Evolutionary conservation across 2,329 filamentous ascomycete genomes (phyloP).

Genomic region (Fusarium sp.): DNA sequence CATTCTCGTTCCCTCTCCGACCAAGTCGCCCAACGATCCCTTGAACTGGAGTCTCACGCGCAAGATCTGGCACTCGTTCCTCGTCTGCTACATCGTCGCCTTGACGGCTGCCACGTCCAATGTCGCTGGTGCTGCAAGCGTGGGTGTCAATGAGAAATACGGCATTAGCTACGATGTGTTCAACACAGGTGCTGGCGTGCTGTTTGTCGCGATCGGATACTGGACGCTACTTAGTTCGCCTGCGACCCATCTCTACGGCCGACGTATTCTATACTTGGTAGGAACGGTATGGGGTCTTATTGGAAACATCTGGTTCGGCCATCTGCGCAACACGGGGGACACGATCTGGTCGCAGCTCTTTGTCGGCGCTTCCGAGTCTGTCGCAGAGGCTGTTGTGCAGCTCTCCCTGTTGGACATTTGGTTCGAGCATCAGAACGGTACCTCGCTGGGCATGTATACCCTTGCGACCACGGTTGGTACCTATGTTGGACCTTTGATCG

Average conservation of each 20-base stretch:
- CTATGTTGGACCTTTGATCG: conserved; percentile 68
- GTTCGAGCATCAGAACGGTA: conserved; percentile 70
- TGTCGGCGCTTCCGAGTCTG: conserved; percentile 69
- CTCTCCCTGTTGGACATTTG: conserved; percentile 71
- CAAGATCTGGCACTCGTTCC: conserved; percentile 65
- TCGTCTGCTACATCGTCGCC: conserved; percentile 68
- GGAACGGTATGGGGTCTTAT: conserved; percentile 64
- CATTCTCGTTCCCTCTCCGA: conserved; percentile 68
- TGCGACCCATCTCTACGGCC: conserved; percentile 68
- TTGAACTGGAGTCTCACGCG: conserved; percentile 65
- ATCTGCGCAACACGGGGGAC: conserved; percentile 59
- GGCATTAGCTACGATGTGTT: conserved; percentile 66
- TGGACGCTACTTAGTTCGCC: conserved; percentile 68
- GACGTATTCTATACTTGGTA: conserved; percentile 68
- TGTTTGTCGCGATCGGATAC: conserved; percentile 70
- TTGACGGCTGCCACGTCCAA: conserved; percentile 71
- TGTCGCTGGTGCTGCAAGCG: conserved; percentile 66
- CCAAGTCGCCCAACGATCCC: conserved; percentile 66
- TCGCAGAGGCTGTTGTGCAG: conserved; percentile 70
- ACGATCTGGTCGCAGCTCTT: conserved; percentile 71
- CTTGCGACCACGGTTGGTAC: conserved; percentile 70
- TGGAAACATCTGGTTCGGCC: conserved; percentile 69
- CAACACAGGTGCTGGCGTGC: conserved; percentile 70
- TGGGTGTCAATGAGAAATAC: conserved; percentile 64
- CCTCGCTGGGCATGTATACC: conserved; percentile 68